Conservation (phyloP, 768 basidiomycete species). For the Ramaria sp. region DNA sequence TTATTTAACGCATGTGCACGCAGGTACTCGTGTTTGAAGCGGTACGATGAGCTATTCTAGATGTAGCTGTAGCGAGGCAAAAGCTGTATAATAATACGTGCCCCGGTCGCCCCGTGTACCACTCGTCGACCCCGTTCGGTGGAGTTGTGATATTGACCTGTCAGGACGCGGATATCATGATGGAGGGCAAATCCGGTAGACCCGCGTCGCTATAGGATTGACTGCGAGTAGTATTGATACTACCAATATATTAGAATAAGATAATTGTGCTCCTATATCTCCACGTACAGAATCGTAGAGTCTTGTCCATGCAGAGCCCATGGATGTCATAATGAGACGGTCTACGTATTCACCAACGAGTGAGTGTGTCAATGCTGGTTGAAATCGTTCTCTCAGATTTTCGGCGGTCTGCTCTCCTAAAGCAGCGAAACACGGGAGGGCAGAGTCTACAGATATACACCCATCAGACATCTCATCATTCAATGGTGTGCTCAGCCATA, state of each 20-base stretch:
- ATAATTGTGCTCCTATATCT: not conserved
- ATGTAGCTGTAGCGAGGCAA: constrained; percentile 1
- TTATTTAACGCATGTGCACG: not conserved
- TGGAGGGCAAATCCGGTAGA: not conserved
- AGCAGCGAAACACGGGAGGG: constrained; percentile 81
- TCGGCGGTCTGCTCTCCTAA: constrained; percentile 86
- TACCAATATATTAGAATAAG: constrained; percentile 20
- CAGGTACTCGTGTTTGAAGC: constrained; percentile 82
- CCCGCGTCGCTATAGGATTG: constrained; percentile 45
- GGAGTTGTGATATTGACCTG: not conserved
- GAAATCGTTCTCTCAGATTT: constrained; percentile 87
- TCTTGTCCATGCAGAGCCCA: constrained; percentile 91
- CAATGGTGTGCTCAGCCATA: constrained; percentile 19
- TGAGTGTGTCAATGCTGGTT: constrained; percentile 77
- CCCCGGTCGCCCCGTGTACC: not conserved
- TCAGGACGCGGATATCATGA: not conserved
- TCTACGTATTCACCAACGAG: constrained; percentile 86
- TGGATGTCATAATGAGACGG: constrained; percentile 75
- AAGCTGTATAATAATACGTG: not conserved
- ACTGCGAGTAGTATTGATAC: constrained; percentile 94
- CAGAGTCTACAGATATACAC: constrained; percentile 58
- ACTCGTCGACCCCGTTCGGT: not conserved
- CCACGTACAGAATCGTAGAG: constrained; percentile 83
- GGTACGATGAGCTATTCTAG: constrained; percentile 56
- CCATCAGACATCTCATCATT: not conserved